Conservation (phyloP, 306 rosid genomes). For the Pterocarpus santalinus region DNA sequence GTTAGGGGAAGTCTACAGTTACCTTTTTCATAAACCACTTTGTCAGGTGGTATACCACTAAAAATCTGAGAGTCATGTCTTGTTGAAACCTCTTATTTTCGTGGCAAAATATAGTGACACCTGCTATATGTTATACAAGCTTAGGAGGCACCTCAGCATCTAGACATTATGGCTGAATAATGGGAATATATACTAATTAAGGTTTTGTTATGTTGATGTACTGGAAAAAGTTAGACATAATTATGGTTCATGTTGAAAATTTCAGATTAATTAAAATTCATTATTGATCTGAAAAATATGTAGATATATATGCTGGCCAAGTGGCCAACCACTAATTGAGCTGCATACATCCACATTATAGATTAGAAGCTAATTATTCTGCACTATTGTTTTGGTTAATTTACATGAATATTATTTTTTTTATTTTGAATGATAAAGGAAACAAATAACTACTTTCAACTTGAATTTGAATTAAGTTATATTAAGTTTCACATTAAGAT, state of each 20-base stretch:
- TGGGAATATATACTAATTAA: background rate
- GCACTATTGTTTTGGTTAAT: background rate
- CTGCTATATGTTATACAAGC: background rate
- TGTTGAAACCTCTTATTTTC: background rate
- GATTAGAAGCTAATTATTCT: background rate
- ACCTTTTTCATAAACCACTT: slow-evolving; percentile 3
- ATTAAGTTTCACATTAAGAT: background rate
- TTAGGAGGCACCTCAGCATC: slow-evolving; percentile 20
- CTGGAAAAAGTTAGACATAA: slow-evolving; percentile 1
- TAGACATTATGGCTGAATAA: background rate
- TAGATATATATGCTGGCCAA: too few relatives aligned
- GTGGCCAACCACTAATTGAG: too few relatives aligned
- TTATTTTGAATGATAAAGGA: background rate
- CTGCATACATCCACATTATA: background rate
- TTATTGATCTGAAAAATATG: background rate
- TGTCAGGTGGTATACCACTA: slow-evolving; percentile 11
- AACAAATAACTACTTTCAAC: background rate
- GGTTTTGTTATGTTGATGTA: background rate
- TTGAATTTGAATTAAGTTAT: background rate
- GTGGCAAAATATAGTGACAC: slow-evolving; percentile 4
- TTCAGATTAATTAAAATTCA: background rate
- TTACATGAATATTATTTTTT: background rate
- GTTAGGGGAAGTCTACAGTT: slow-evolving; percentile 45
- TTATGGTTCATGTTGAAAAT: slow-evolving; percentile 5
- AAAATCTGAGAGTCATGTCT: slow-evolving; percentile 3